Percentiles rank a stretch among this genome's conserved stretches.
These are phyloP conservation scores for Bonia amplexicaulis DNA, from an alignment of 176 grass and related monocot genomes.

Conservation along the genomic window DNA sequence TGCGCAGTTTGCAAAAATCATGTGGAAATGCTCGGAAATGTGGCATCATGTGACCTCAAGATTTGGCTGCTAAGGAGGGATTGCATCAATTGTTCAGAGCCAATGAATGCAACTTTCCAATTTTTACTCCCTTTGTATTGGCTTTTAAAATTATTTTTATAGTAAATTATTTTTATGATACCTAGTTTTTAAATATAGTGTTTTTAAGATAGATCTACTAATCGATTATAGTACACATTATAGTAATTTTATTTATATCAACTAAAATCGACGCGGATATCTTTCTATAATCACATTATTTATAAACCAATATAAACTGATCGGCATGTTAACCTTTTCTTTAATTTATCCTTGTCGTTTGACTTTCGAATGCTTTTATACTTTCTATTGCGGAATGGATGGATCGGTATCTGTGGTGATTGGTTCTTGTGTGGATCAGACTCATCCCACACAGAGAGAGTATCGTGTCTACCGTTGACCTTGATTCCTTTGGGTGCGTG, in stretches of 20 bases:
- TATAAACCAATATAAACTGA: no score
- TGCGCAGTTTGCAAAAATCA: background rate
- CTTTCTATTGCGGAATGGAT: background rate
- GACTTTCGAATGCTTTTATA: background rate
- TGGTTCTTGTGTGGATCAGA: background rate
- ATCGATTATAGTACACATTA: no score
- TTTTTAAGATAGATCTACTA: no score
- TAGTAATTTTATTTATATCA: no score
- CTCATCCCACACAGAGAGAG: background rate
- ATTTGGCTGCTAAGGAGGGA: slow-evolving; percentile 20
- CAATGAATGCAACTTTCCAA: background rate
- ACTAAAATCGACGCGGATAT: no score
- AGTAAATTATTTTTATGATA: no score
- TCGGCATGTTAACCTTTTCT: slow-evolving; percentile 10
- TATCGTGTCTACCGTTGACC: background rate
- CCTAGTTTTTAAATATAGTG: no score
- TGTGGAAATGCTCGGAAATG: slow-evolving; percentile 35
- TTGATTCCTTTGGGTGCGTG: background rate
- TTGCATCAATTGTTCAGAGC: background rate
- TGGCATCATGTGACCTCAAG: slow-evolving; percentile 28
- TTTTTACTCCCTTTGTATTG: background rate
- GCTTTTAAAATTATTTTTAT: no score
- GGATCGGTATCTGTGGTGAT: background rate
- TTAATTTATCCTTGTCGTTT: background rate
- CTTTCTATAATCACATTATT: no score